Conservation (phyloP, 108 stramenopile species). For the Pseudonitzschia multiseries region DNA sequence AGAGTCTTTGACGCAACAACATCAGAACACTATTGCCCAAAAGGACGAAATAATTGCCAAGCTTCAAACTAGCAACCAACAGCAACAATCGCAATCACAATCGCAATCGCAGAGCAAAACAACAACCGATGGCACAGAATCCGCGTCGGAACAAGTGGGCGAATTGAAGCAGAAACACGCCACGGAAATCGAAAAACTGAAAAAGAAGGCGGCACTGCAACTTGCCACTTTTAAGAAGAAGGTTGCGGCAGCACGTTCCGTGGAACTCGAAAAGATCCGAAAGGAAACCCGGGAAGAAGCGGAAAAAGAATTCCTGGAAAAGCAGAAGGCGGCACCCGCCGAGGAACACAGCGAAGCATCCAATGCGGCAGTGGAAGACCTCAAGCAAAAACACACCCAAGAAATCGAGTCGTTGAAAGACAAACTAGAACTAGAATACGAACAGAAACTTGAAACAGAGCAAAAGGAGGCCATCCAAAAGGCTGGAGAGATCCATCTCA, state of each 20-base stretch:
- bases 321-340: slow-evolving; percentile 17
- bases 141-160: slow-evolving; percentile 34
- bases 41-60: slow-evolving; percentile 16
- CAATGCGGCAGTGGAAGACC: slow-evolving; percentile 16
- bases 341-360: background rate
- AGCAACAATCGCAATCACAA: too few species aligned
- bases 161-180: slow-evolving; percentile 42
- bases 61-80: slow-evolving; percentile 17
- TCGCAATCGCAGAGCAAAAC: too few species aligned
- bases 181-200: slow-evolving; percentile 42
- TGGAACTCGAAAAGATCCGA: slow-evolving; percentile 49
- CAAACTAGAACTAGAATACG: slow-evolving; percentile 9
- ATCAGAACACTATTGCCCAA: background rate
- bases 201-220: slow-evolving; percentile 47
- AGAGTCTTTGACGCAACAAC: slow-evolving; percentile 25
- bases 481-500: slow-evolving; percentile 12
- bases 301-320: slow-evolving; percentile 3
- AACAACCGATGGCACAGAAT: slow-evolving; percentile 19
- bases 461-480: slow-evolving; percentile 14
- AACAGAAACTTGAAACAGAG: background rate
- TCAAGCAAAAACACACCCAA: slow-evolving; percentile 14
- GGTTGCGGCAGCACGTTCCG: slow-evolving; percentile 46
- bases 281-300: slow-evolving; percentile 43
- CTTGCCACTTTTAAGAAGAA: slow-evolving; percentile 55
- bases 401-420: slow-evolving; percentile 34